Conservation (phyloP, 768 basidiomycete genomes). For the Trametes sanguinea region DNA sequence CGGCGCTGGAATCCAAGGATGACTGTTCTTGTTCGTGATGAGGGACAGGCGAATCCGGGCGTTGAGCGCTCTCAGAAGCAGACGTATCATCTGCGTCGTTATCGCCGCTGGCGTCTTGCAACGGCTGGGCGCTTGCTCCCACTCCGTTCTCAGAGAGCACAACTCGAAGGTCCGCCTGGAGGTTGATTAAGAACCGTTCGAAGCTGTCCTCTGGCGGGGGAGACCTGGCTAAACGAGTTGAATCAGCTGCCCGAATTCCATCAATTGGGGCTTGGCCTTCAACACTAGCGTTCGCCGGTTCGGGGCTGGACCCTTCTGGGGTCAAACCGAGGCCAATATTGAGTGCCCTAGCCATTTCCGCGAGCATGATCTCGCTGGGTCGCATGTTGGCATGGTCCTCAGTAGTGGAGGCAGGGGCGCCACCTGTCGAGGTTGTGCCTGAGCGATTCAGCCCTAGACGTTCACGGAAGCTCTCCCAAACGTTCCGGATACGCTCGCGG, state of each 20-base stretch:
- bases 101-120: neutral
- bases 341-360: constrained; percentile 81
- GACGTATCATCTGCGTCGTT: neutral
- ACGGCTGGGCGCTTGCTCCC: neutral
- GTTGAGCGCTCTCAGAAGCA: neutral
- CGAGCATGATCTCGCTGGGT: constrained; percentile 65
- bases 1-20: neutral
- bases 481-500: constrained; percentile 54
- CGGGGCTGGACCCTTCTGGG: constrained; percentile 4
- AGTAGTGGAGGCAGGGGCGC: neutral
- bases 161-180: constrained; percentile 70
- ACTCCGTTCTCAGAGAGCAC: constrained; percentile 49
- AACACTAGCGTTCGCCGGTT: neutral
- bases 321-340: constrained; percentile 61
- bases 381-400: constrained; percentile 43
- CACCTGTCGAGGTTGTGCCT: neutral
- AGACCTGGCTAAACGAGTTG: constrained; percentile 14
- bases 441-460: constrained; percentile 52
- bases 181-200: constrained; percentile 77
- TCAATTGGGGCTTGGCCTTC: neutral
- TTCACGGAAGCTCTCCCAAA: constrained; percentile 70
- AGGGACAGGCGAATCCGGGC: neutral
- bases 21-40: neutral
- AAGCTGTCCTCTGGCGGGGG: constrained; percentile 66
- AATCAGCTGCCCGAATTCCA: neutral